Evolutionary conservation across 305 asterid genomes (phyloP).

Genomic region (Coffea humblotiana): DNA sequence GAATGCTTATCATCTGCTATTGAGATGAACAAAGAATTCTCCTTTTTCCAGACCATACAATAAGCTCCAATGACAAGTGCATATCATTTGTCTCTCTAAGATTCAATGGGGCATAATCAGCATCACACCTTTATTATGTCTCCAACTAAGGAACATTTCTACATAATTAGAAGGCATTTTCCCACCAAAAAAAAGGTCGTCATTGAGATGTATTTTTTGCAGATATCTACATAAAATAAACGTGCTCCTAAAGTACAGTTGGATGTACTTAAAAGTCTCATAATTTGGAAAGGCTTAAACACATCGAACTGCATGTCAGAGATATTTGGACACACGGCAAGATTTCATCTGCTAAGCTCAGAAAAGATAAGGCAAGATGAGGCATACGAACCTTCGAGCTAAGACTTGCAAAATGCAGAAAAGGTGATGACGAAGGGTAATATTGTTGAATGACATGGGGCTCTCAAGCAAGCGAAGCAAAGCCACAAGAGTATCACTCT

Average conservation of each 20-base stretch:
- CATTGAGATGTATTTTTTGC: not conserved
- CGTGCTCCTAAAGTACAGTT: not conserved
- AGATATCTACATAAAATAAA: not conserved
- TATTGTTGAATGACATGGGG: conserved; percentile 84
- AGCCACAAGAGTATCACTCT: conserved; percentile 76
- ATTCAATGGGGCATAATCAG: not conserved
- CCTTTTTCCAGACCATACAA: not conserved
- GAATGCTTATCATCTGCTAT: not conserved
- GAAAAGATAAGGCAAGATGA: not conserved
- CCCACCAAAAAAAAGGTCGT: not conserved
- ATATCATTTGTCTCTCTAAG: not conserved
- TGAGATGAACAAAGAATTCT: too few species aligned
- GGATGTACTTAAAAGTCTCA: not conserved
- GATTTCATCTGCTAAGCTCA: not conserved
- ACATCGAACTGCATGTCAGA: not conserved
- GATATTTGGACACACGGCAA: not conserved
- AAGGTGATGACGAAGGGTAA: conserved; percentile 80
- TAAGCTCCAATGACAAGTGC: not conserved
- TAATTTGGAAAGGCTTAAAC: not conserved
- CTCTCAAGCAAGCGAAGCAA: conserved; percentile 93
- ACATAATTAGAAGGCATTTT: not conserved
- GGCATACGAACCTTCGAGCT: conserved; percentile 63
- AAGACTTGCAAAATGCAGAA: conserved; percentile 97
- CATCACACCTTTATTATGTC: not conserved
- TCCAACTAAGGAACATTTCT: not conserved